A percentile compares a stretch with the other conserved stretches of the same genome.
Evolutionary conservation across 2,329 filamentous ascomycete genomes (phyloP).

Genomic region (Cladosporium cucumerinum): DNA sequence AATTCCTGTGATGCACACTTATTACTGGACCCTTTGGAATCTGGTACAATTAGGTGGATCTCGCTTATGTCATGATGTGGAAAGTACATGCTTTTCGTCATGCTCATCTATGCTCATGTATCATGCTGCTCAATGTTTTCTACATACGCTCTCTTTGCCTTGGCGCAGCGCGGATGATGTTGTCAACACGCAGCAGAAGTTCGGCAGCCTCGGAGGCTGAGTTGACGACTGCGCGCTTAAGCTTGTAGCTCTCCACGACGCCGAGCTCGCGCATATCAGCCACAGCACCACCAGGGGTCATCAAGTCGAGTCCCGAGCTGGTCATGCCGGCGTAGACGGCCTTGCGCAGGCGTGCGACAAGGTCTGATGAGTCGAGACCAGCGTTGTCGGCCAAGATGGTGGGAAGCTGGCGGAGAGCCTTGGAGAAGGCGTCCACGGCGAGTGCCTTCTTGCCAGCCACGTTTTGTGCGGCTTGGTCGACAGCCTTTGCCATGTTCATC

Average conservation of each 20-base stretch:
- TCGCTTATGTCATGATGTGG: constrained; percentile 3
- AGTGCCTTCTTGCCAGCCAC: constrained; percentile 96
- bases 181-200: constrained; percentile 90
- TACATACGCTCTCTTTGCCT: constrained; percentile 74
- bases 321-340: constrained; percentile 93
- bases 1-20: constrained; percentile 1
- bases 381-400: constrained; percentile 98
- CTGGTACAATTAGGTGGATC: neutral
- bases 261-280: constrained; percentile 93
- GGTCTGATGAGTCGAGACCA: constrained; percentile 89
- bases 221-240: constrained; percentile 96
- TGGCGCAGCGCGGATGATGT: constrained; percentile 93
- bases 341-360: constrained; percentile 86
- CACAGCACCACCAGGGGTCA: constrained; percentile 86
- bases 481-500: constrained; percentile 99
- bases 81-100: neutral
- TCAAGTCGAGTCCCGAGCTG: constrained; percentile 84
- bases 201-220: constrained; percentile 95
- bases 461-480: constrained; percentile 88
- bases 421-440: constrained; percentile 84
- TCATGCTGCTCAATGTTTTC: constrained; percentile 27
- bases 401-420: constrained; percentile 85
- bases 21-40: neutral
- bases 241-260: constrained; percentile 96
- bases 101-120: constrained; percentile 15